Evolutionary conservation across 2,329 filamentous ascomycete genomes (phyloP).

Genomic region (Colletotrichum godetiae): DNA sequence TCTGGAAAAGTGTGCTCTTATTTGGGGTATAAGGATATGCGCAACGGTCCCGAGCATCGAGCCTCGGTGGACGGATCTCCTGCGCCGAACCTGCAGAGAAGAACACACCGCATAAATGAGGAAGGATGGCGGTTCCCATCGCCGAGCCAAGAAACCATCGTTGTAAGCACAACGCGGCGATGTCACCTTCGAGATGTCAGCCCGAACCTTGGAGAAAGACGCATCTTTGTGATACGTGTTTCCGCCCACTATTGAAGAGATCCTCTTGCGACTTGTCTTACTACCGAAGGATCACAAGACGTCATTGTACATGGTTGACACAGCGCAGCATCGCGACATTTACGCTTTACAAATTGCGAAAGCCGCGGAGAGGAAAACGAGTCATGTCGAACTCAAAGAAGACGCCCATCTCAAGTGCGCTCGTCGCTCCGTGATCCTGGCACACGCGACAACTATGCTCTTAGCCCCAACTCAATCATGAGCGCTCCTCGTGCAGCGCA

Average conservation of each 20-base stretch:
- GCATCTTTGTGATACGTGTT: no score
- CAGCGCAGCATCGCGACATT: background rate
- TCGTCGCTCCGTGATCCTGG: background rate
- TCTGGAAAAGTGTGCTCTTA: background rate
- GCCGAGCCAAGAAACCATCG: background rate
- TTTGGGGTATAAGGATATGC: background rate
- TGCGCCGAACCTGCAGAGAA: background rate
- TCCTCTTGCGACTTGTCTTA: no score
- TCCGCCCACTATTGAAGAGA: no score
- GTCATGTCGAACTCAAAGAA: background rate
- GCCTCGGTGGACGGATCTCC: background rate
- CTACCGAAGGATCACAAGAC: background rate
- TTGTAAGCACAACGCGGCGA: background rate
- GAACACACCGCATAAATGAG: background rate
- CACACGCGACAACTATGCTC: background rate
- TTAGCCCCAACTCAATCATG: conserved; percentile 12
- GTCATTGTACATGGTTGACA: no score
- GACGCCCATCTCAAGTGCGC: background rate
- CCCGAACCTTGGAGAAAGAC: background rate
- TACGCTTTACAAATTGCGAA: background rate
- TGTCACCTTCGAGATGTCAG: background rate
- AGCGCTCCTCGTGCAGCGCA: background rate
- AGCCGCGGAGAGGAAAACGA: background rate
- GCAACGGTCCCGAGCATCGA: background rate
- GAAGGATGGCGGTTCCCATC: background rate